Base-by-base conservation (phyloP, 192 early-diverging fungal genomes). In the Coemansia sp. region DNA sequence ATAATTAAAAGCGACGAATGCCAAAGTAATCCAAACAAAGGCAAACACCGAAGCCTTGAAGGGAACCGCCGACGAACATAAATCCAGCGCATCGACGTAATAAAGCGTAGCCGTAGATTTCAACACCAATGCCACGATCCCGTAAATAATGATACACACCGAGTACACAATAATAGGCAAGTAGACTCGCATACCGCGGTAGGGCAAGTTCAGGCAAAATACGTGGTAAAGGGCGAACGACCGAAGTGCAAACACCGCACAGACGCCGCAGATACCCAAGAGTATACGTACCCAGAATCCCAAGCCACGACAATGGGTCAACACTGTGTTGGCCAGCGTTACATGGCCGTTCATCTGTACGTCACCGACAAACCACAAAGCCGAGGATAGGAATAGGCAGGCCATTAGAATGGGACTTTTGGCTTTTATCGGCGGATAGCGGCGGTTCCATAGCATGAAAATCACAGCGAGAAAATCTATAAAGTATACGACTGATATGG, bases 351-450 rank as follows among this genome's bases (percentile, higher is more conserved):
- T 82, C n/a, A 82, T 75, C 4, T 77, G 75, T 6, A 82, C 62
- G 62, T 85, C 78, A 67, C 83, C 78, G 21, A 80, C 61, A 47
- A 77, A 85, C 75, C 75, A 85, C 9, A 85, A 61, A n/a, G 75
- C 72, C 58, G 74, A 65, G 0, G 68, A 40, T 0, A 75, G 42
- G 35, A 80, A 23, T 35, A 66, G 67, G 5, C 52, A 50, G 23
- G 66, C 66, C 83, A 85, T 85, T n/a, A 85, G 66, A 3, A 75
- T 59, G 6, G 73, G 78, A 47, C 77, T 77, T 50, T 85, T 85
- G 53, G 83, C 77, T 49, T 85, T 85, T 23, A 85, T 67, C 35
- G 83, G 83, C 49, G 83, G 69, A 65, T 80, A 85, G 53, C 66
- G 73, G 42, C 78, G 73, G 59, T 85, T 80, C 63, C 61, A 72